These are phyloP conservation scores for Neopestalotiopsis sp. DNA, from an alignment of 2,329 filamentous ascomycete species.

Conservation along the genomic window DNA sequence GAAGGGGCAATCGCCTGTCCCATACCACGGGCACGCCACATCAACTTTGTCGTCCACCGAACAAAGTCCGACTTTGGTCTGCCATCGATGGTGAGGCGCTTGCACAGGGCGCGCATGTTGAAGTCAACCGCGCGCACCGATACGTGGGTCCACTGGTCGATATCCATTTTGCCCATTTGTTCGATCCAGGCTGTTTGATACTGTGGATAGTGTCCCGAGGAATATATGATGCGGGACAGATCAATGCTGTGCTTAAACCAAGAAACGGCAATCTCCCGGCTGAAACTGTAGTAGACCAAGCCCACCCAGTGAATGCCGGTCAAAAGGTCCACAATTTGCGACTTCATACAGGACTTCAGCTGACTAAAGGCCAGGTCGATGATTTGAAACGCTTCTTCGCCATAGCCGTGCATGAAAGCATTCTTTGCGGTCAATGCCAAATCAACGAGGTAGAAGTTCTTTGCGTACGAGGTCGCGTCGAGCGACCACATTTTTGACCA, in stretches of 20 bases:
- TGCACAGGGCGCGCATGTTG: neutral
- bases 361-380: neutral
- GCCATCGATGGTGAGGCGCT: neutral
- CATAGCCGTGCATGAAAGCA: neutral
- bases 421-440: neutral
- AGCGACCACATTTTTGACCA: neutral
- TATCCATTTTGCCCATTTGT: neutral
- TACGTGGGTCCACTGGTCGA: neutral
- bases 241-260: neutral
- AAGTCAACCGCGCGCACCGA: neutral
- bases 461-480: neutral
- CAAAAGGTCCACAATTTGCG: neutral
- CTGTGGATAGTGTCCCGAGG: neutral
- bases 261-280: neutral
- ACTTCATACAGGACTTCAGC: neutral
- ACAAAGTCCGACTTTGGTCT: neutral
- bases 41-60: neutral
- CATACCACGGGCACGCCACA: neutral
- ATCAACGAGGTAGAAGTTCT: neutral
- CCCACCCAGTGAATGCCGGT: neutral
- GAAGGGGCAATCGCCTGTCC: neutral
- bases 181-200: neutral
- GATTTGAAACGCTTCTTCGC: neutral
- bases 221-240: neutral
- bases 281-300: neutral